Base-by-base conservation (phyloP, 2,329 filamentous ascomycete genomes). In the Harringtonia lauricola region DNA sequence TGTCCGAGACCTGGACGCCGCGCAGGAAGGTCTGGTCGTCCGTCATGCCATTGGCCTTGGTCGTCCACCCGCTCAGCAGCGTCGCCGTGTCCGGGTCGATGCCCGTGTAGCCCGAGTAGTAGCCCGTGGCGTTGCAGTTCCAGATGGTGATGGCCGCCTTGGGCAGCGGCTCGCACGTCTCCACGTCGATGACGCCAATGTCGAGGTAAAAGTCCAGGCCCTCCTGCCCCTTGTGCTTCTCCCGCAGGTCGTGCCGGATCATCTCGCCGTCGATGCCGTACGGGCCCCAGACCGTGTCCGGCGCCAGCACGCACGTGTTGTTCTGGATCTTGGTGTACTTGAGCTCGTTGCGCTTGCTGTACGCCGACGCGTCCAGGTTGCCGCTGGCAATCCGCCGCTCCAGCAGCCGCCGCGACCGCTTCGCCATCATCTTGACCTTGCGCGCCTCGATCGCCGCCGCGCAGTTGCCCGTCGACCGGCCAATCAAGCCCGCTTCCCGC, bases 121-220 rank as follows among this genome's bases (percentile, higher is more conserved):
- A 62, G 36, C 69, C 68, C 38, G 63, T 68, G 33, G 64, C 61
- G 49, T 70, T 70, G 55, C 64, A 66, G 33, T 65, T 59, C 67
- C 66, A 70, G 36, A 67, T 63, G 48, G 70, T 66, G 33, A 68
- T 57, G 15, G 64, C 48, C 3, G 65, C 58, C 9, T 58, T 55
- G 2, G 56, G 54, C 0, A 63, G 56, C 2, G 65, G 60, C 39
- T 57, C 54, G 55, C 67, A 70, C 26, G 64, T 68, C 41, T 63
- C 61, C 43, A 68, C 59, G 47, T 70, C 65, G 42, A 70, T 60
- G 50, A 67, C 67, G 36, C 67, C 64, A 12, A 70, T 48, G 46
- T 70, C 66, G 12, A 70, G 51, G 49, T 61, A 59, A 36, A 66
- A 38, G 10, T 64, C 62, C 9, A 70, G 55, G 15, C 67, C 67